Evolutionary conservation across 2,329 filamentous ascomycete genomes (phyloP), one percentile per base, ranked within the genome.

Genomic region (Pseudocercospora macadamiae): DNA sequence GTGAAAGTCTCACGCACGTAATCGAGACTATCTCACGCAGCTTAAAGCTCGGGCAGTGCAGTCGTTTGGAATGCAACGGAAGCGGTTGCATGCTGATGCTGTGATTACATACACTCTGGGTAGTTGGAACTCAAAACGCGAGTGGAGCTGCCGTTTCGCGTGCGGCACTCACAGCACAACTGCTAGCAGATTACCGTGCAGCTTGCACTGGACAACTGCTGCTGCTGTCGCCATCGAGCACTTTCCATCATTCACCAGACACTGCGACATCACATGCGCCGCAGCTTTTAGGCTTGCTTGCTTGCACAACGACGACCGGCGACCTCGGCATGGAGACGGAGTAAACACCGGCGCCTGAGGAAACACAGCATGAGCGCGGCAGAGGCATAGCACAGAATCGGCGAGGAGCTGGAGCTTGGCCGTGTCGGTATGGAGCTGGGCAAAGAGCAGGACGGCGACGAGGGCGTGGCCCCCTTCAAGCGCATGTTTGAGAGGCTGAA

Each of bases 401-500:
- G n/a, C n/a, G n/a, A n/a, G n/a, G n/a, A n/a, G n/a, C n/a, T n/a
- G n/a, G 54, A 51, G 12, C 23, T 14, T 51, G 32, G 9, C 18
- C 54, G 16, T 16, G 10, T 49, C 34, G 45, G 34, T 26, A 54
- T 57, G 49, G 49, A 34, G 45, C 19, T 60, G 52, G 61, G 61
- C 26, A 37, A 26, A 36, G 60, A 60, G 42, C 56, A 54, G 25
- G 61, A 61, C 16, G 57, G 54, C 30, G 54, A 56, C 42, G 59
- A 60, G 45, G 39, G 28, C 16, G 45, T 36, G 42, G 51, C 59
- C 42, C 61, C 64, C 25, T 64, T 70, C 58, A 70, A 64, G 57
- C 70, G 73, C 47, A 66, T 72, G 51, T 73, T 67, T 60, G 68
- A 70, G 37, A 69, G 73, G 2, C 62, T 75, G 21, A 65, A 66